Percentiles rank a stretch among this genome's conserved stretches.
These are phyloP conservation scores for Debaryomyces udenii DNA, from an alignment of 1,139 yeast genomes.

Conservation along the genomic window DNA sequence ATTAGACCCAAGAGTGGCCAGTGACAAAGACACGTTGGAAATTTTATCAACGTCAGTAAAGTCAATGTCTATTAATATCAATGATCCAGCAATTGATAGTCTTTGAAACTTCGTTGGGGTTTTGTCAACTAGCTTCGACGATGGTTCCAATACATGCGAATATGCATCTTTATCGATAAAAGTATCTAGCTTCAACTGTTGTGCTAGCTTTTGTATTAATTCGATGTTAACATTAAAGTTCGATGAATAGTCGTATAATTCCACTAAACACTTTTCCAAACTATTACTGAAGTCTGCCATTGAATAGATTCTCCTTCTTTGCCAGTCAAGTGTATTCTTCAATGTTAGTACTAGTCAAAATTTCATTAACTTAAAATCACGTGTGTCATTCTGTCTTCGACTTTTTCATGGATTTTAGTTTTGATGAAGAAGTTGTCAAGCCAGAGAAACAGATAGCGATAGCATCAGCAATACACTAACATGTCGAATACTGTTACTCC, in stretches of 20 bases:
- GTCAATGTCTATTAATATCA: constrained; percentile 47
- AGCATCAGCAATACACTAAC: not conserved
- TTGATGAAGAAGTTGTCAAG: not conserved
- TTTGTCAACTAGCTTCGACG: constrained; percentile 17
- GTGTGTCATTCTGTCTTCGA: constrained; percentile 1
- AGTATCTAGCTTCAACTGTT: constrained; percentile 45
- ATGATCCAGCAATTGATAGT: constrained; percentile 48
- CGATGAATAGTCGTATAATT: constrained; percentile 36
- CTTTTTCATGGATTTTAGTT: constrained; percentile 2
- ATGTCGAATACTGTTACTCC: constrained; percentile 26
- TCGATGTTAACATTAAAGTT: constrained; percentile 41
- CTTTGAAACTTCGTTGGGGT: constrained; percentile 24
- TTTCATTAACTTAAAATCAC: not conserved
- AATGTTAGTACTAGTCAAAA: not conserved
- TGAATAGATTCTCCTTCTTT: not conserved
- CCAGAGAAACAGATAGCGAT: not conserved
- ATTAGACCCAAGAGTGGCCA: constrained; percentile 30
- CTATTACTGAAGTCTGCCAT: constrained; percentile 18
- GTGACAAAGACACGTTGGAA: constrained; percentile 37
- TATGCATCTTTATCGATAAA: constrained; percentile 44
- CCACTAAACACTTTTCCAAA: constrained; percentile 32
- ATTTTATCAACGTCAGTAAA: constrained; percentile 31
- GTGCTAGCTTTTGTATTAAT: constrained; percentile 44
- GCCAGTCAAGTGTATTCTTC: too few species aligned
- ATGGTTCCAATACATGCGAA: constrained; percentile 26